These are phyloP conservation scores for Alternaria burnsii DNA, from an alignment of 2,329 filamentous ascomycete genomes.

Conservation along the genomic window DNA sequence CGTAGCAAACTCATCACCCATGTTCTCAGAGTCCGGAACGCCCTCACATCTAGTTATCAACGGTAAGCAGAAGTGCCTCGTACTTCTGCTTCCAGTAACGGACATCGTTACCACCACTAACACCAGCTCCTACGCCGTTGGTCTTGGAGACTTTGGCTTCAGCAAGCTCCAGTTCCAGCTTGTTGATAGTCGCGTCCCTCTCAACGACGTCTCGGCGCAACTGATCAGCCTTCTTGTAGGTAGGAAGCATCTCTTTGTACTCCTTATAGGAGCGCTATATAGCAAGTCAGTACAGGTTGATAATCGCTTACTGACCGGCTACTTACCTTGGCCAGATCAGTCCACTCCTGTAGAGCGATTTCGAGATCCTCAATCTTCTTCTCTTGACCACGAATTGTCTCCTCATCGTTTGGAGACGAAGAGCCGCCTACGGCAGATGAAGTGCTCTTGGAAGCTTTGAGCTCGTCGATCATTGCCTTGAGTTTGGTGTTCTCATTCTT, in stretches of 20 bases:
- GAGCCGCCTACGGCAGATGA: background rate
- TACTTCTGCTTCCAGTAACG: conserved; percentile 41
- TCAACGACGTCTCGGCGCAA: conserved; percentile 21
- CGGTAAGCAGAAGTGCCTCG: conserved; percentile 28
- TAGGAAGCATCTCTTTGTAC: conserved; percentile 35
- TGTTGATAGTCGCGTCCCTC: conserved; percentile 26
- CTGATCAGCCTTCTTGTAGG: conserved; percentile 31
- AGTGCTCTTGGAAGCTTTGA: conserved; percentile 6
- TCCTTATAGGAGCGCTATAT: conserved; percentile 33
- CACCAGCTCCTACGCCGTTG: conserved; percentile 17
- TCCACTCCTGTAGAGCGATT: conserved; percentile 28
- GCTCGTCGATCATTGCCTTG: conserved; percentile 6
- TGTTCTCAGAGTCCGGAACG: background rate
- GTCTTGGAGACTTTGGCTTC: conserved; percentile 19
- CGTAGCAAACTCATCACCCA: background rate
- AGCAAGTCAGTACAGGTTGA: background rate
- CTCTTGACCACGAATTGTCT: conserved; percentile 13
- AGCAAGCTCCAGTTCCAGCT: conserved; percentile 29
- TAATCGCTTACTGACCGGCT: background rate
- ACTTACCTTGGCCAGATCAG: conserved; percentile 25
- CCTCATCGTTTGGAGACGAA: background rate
- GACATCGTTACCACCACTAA: conserved; percentile 9
- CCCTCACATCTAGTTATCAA: conserved; percentile 15
- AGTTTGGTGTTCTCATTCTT: conserved; percentile 17
- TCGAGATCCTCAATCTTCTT: conserved; percentile 23